phyloP scores from a whole-genome alignment of 164 flowering plant genomes.

The Santalum album region DNA sequence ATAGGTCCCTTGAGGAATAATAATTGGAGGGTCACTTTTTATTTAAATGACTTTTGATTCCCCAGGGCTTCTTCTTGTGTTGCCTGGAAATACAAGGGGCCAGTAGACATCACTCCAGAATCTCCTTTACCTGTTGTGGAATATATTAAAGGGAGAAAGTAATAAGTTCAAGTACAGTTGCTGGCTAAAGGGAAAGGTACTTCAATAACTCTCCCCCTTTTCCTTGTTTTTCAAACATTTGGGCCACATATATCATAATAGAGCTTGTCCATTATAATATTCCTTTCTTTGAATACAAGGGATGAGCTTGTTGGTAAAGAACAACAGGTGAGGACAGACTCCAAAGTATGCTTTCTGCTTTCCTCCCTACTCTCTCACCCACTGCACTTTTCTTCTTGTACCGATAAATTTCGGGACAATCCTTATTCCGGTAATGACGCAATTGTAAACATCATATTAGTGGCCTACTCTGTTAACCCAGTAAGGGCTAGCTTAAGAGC shows the following conservation, averaged over 20 bases:
- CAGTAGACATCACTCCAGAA: conserved; percentile 59
- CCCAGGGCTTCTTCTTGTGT: conserved; percentile 48
- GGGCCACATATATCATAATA: conserved; percentile 28
- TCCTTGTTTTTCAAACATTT: conserved; percentile 49
- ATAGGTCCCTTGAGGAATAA: conserved; percentile 21
- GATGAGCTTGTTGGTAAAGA: conserved; percentile 7
- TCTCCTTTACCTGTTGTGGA: conserved; percentile 62
- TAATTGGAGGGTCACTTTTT: conserved; percentile 47
- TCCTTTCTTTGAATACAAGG: conserved; percentile 26
- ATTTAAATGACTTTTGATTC: conserved; percentile 45
- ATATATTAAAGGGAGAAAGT: conserved; percentile 62
- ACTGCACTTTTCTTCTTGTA: no score
- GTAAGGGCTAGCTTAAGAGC: no score
- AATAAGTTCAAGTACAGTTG: conserved; percentile 56
- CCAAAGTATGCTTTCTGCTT: conserved; percentile 22
- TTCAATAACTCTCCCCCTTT: conserved; percentile 26
- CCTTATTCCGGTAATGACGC: no score
- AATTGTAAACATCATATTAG: no score
- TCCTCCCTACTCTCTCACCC: conserved; percentile 3
- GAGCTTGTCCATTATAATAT: conserved; percentile 23
- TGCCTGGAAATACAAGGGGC: conserved; percentile 20
- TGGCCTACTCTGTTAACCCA: no score
- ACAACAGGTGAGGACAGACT: background rate
- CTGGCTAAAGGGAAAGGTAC: conserved; percentile 59
- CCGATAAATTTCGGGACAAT: no score